Base-by-base conservation (phyloP, 306 rosid species). In the Morella rubra region DNA sequence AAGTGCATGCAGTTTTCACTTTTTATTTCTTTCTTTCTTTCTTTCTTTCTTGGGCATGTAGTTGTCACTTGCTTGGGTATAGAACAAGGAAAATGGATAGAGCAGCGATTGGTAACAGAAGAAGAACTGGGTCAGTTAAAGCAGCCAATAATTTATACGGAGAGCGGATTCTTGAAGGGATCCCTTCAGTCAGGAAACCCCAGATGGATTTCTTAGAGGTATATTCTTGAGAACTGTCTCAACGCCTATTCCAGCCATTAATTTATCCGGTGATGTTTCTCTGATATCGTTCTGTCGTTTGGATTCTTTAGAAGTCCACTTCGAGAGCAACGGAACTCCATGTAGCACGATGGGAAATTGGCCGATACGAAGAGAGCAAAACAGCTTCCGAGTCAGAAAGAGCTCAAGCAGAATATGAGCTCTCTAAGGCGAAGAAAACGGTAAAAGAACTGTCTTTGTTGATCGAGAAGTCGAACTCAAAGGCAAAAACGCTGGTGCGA, bases 321-420 rank as follows among this genome's bases (percentile, higher is more conserved):
- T 87, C 87, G 58, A 89, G 81, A 87, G 84, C 91, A 44, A 81
- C 81, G 79, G 97, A 91, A 55, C 82, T 89, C 20, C 96, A 88
- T 37, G 82, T 44, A 77, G 91, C 87, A 53, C 77, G 73, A 80
- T 74, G 83, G 82, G 89, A 89, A 70, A 84, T 85, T 77, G 89
- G 83, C 13, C 79, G 73, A 73, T 88, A 80, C 78, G 87, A 75
- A 52, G 92, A 82, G 51, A 88, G 77, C 20, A 85, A 64, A 83
- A 77, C 77, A 72, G 84, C 84, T 19, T 84, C 90, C 54, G 93
- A 87, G 68, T 81, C 85, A 50, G 44, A 73, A 74, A 88, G 76
- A 84, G 85, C 86, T 15, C 79, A 79, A 59, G 92, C 98, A 9
- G 89, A 88, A 76, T 82, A 85, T 6, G 93, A 89, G 81, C 92